A percentile compares a stretch with the other conserved stretches of the same genome.
phyloP scores from a whole-genome alignment of 768 basidiomycete species.

The Mycena amicta region DNA sequence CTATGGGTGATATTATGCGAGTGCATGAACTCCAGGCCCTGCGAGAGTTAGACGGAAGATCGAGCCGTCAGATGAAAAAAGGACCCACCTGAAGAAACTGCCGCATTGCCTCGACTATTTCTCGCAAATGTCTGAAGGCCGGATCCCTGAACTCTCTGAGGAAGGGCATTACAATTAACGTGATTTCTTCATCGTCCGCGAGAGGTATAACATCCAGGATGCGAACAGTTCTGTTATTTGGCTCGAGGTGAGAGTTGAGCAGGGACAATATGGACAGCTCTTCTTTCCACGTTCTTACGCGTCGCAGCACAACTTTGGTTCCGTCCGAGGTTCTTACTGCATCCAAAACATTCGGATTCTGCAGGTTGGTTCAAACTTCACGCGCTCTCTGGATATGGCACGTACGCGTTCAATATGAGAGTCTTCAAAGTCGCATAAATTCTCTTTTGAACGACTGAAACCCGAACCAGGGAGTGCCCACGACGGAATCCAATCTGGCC shows the following conservation, averaged over 20 bases:
- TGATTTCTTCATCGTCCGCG: background rate
- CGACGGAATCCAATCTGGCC: slow-evolving; percentile 5
- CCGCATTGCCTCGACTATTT: background rate
- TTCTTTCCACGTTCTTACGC: background rate
- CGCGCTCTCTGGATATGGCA: no score
- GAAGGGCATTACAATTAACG: slow-evolving; percentile 6
- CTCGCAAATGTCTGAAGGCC: background rate
- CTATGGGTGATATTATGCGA: slow-evolving; percentile 12
- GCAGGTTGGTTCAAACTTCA: no score
- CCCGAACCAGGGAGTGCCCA: background rate
- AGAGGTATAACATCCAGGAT: background rate
- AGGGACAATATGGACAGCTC: background rate
- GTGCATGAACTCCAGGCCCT: background rate
- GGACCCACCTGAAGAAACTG: slow-evolving; percentile 3
- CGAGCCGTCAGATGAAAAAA: background rate
- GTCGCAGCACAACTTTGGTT: slow-evolving; percentile 4
- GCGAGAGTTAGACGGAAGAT: background rate
- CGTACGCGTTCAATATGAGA: background rate
- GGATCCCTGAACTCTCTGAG: background rate
- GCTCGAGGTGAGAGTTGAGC: no score
- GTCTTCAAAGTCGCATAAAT: background rate
- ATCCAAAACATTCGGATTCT: no score
- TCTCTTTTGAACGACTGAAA: background rate
- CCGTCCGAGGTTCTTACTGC: background rate
- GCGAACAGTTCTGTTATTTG: background rate